phyloP scores from a whole-genome alignment of 345 rosid species.

The Brassica incana region DNA sequence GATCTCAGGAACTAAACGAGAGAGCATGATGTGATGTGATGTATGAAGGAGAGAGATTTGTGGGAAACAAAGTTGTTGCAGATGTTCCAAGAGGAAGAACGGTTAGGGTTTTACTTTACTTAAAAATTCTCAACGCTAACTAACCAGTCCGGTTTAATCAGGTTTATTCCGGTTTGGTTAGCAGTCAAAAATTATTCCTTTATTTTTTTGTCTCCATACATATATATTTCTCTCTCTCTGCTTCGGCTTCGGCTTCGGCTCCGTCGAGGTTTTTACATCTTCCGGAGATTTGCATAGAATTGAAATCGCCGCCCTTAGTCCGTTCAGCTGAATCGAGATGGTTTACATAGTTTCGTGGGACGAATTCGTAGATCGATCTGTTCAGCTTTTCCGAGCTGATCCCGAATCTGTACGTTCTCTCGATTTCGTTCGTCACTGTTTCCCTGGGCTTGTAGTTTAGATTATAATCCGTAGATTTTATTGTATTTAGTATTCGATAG shows the following conservation, averaged over 20 bases:
- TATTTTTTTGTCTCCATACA: neutral
- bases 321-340: constrained; percentile 41
- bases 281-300: no score
- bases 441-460: neutral
- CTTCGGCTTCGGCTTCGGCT: neutral
- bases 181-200: neutral
- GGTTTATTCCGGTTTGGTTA: constrained; percentile 16
- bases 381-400: constrained; percentile 81
- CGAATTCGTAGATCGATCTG: constrained; percentile 77
- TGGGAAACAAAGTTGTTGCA: neutral
- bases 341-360: constrained; percentile 81
- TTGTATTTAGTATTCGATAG: neutral
- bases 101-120: constrained; percentile 39
- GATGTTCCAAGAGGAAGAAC: constrained; percentile 23
- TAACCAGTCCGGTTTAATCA: neutral
- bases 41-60: neutral
- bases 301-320: neutral
- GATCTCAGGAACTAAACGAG: constrained; percentile 65
- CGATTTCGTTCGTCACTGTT: constrained; percentile 10
- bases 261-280: constrained; percentile 26
- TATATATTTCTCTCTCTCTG: neutral
- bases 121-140: neutral
- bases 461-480: neutral
- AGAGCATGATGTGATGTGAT: constrained; percentile 67
- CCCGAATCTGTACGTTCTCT: constrained; percentile 72